Base-by-base conservation (phyloP, 2,329 filamentous ascomycete species). In the Metarhizium brunneum region DNA sequence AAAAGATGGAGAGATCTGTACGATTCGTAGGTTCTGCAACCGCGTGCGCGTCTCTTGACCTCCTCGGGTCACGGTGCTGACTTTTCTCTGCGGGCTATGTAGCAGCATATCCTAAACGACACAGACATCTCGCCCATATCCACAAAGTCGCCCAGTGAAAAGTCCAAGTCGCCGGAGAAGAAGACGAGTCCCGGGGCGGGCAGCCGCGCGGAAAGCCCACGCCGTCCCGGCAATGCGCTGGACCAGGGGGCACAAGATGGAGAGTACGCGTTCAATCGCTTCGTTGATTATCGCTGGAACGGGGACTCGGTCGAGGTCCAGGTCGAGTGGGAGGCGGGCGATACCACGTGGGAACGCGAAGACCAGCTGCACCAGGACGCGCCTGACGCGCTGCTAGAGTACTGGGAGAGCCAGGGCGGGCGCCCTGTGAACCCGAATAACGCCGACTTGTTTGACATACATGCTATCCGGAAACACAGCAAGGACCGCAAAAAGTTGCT, bases 291-390 rank as follows among this genome's bases (percentile, higher is more conserved):
- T 40, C 68, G 69, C 50, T 70, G 69, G 68, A 54, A 25, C 0
- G 61, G 54, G 6, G 61, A 67, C 52, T 55, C 61, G 10, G 63
- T 72, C 0, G 60, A 71, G 25, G 60, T 72, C 4, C 53, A 61
- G 7, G 64, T 71, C 4, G 59, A 68, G 29, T 72, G 70, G 70
- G 63, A 63, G 6, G 43, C 54, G 2, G 64, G 66, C 20, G 57
- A 64, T 3, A 47, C 50, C 2, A 72, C 68, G 1, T 73, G 70
- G 70, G 68, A 70, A 50, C 61, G 64, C 10, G 70, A 73, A 53
- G 57, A 60, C 8, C 62, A 61, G 40, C 58, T 73, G 18, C 70
- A 73, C 50, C 56, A 61, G 30, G 70, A 73, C 50, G 64, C 63
- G 30, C 67, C 62, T 6, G 53, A 65, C 0, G 57, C 60, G 0